Evolutionary conservation across 2,329 filamentous ascomycete genomes (phyloP).

Genomic region (Rutstroemia sp.): DNA sequence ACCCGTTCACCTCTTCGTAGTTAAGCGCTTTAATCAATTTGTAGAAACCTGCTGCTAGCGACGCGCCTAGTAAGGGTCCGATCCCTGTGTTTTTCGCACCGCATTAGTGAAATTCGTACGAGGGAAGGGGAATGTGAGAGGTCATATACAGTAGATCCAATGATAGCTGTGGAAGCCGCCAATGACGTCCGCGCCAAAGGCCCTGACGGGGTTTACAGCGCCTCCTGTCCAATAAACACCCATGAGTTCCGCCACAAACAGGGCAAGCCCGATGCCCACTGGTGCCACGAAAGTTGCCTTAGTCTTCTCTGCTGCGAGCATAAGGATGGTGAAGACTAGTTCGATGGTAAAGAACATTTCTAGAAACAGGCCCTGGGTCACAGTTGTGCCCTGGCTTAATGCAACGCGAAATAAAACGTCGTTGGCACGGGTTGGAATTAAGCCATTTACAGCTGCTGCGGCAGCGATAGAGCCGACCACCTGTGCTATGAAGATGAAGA

Average conservation of each 20-base stretch:
- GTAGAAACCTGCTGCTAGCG: constrained; percentile 42
- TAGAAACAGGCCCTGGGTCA: constrained; percentile 37
- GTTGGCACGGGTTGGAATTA: background rate
- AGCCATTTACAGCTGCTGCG: background rate
- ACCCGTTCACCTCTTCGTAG: constrained; percentile 37
- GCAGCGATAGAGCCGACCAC: background rate
- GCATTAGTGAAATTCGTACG: background rate
- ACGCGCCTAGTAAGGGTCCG: constrained; percentile 41
- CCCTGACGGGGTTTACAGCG: constrained; percentile 39
- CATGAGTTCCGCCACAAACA: constrained; percentile 33
- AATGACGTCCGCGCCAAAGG: constrained; percentile 36
- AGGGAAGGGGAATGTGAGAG: background rate
- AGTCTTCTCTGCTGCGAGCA: constrained; percentile 29
- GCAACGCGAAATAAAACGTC: background rate
- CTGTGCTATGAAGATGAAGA: constrained; percentile 25
- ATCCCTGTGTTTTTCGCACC: constrained; percentile 27
- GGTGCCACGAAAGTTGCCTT: constrained; percentile 40
- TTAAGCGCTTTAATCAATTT: constrained; percentile 41
- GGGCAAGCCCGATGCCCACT: constrained; percentile 39
- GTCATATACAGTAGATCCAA: constrained; percentile 36
- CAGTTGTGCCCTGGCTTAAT: background rate
- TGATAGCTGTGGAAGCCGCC: constrained; percentile 36
- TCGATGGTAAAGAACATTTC: constrained; percentile 40
- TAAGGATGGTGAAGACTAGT: constrained; percentile 40
- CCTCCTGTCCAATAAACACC: constrained; percentile 41